Percentiles rank a stretch among this genome's conserved stretches.
Evolutionary conservation across 2,329 filamentous ascomycete genomes (phyloP).

Genomic region (Ophiocordyceps camponoti-leonardi): DNA sequence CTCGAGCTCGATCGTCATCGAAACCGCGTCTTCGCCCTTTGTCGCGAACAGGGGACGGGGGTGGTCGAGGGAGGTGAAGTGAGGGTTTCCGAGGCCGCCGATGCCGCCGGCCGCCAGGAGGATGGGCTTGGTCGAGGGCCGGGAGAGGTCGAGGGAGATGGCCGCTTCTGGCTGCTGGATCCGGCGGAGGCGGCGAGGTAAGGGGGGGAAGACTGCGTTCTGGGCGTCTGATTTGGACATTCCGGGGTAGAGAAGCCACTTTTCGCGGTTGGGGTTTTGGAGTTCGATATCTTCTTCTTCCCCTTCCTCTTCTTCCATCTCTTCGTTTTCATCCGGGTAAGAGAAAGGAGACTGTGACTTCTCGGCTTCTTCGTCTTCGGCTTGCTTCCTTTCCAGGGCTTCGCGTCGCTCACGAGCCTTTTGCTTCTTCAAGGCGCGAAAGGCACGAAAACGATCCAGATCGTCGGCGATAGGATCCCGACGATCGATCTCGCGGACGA

Average conservation of each 20-base stretch:
- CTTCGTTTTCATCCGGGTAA: no score
- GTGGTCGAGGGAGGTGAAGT: conserved; percentile 66
- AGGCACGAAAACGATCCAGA: conserved; percentile 16
- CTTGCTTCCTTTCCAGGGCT: conserved; percentile 5
- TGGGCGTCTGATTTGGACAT: conserved; percentile 52
- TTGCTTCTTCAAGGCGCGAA: conserved; percentile 15
- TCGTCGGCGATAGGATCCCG: conserved; percentile 63
- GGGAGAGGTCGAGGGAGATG: conserved; percentile 54
- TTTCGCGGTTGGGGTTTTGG: conserved; percentile 38
- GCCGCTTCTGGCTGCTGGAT: conserved; percentile 56
- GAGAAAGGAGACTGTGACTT: background rate
- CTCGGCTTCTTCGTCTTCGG: conserved; percentile 1
- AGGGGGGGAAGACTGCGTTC: conserved; percentile 28
- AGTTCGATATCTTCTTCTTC: conserved; percentile 22
- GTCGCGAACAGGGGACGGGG: conserved; percentile 76
- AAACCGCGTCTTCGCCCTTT: conserved; percentile 63
- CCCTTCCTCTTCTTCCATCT: conserved; percentile 4
- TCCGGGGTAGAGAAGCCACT: conserved; percentile 79
- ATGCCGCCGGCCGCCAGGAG: conserved; percentile 75
- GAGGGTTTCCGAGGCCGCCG: conserved; percentile 83
- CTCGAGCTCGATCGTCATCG: conserved; percentile 69
- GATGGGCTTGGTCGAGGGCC: conserved; percentile 67
- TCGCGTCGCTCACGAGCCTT: conserved; percentile 8
- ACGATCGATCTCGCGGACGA: conserved; percentile 67
- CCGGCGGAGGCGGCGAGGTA: conserved; percentile 32